phyloP scores from a whole-genome alignment of 495 filamentous ascomycete genomes.

The Apiosordaria backusii region DNA sequence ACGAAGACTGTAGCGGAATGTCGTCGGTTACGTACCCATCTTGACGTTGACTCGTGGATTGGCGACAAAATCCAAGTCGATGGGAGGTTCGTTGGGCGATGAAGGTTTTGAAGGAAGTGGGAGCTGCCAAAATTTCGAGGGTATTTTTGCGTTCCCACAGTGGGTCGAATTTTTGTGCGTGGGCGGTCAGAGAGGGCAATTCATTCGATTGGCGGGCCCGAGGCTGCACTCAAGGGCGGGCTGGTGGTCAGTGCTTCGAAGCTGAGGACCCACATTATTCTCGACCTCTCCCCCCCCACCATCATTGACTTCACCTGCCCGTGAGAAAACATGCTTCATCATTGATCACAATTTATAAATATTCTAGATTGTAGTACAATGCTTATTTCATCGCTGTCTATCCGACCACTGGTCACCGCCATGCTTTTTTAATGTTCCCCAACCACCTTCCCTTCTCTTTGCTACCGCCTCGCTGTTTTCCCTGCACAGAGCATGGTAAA shows the following conservation, averaged over 20 bases:
- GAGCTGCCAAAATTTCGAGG: constrained; percentile 15
- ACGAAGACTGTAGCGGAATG: constrained; percentile 33
- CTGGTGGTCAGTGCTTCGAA: constrained; percentile 1
- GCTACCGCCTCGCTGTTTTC: too few species aligned
- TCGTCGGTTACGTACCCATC: constrained; percentile 48
- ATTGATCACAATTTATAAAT: neutral
- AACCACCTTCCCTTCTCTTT: neutral
- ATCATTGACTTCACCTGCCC: neutral
- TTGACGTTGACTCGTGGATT: constrained; percentile 43
- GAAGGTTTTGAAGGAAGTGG: constrained; percentile 6
- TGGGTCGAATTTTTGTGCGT: constrained; percentile 34
- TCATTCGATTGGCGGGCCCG: constrained; percentile 1
- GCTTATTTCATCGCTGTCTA: neutral
- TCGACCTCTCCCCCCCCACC: neutral
- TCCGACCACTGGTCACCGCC: neutral
- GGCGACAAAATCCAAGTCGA: constrained; percentile 38
- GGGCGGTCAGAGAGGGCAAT: constrained; percentile 41
- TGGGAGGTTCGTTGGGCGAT: constrained; percentile 39
- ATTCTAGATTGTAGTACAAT: neutral
- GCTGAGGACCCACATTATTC: neutral
- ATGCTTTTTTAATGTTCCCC: neutral
- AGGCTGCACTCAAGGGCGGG: neutral
- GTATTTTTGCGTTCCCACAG: constrained; percentile 14
- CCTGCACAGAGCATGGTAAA: too few species aligned
- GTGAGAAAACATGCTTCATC: neutral